Evolutionary conservation across 2,329 filamentous ascomycete genomes (phyloP).

Genomic region (Botryotinia narcissicola): DNA sequence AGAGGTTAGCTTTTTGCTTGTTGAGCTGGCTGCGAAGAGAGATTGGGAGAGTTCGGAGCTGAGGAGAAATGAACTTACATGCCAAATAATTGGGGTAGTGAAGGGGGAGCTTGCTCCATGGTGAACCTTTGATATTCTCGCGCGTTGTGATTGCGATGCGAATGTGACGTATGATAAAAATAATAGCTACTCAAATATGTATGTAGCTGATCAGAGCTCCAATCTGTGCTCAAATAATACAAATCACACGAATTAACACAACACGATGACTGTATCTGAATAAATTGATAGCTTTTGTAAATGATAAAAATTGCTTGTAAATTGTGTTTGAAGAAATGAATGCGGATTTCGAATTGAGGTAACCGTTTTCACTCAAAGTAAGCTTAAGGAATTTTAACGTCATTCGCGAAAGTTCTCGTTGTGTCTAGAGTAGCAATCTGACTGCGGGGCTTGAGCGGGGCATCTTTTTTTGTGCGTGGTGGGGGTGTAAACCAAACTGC

Average conservation of each 20-base stretch:
- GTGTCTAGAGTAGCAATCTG: background rate
- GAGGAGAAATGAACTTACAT: conserved; percentile 25
- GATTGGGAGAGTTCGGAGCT: background rate
- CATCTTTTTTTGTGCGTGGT: background rate
- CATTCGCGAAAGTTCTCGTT: conserved; percentile 8
- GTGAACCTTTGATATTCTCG: background rate
- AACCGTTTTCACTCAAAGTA: background rate
- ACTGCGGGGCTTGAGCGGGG: background rate
- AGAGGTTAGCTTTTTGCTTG: background rate
- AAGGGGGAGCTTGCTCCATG: conserved; percentile 20
- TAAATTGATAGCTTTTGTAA: background rate
- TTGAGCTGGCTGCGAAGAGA: background rate
- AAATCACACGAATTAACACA: background rate
- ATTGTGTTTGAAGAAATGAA: background rate
- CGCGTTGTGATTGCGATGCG: background rate
- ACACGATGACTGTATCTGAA: background rate
- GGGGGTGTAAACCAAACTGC: background rate
- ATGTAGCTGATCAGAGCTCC: background rate
- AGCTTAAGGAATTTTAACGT: background rate
- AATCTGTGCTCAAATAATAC: background rate
- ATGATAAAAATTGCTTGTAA: background rate
- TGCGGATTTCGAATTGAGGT: background rate
- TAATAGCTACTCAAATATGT: background rate
- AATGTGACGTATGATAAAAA: background rate
- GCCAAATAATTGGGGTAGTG: conserved; percentile 35